phyloP scores from a whole-genome alignment of 306 rosid species.

The Begonia peltatifolia region DNA sequence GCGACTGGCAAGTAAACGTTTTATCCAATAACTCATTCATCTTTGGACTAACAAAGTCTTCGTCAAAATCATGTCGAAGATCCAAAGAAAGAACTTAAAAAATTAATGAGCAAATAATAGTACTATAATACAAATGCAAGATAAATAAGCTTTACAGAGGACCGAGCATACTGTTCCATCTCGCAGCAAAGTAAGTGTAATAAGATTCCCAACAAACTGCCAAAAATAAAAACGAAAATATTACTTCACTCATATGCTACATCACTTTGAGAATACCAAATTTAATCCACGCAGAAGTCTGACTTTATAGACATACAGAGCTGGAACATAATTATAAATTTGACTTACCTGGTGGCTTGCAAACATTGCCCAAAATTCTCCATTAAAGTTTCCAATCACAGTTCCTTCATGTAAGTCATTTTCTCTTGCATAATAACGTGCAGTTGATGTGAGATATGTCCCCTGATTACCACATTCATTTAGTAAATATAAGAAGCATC shows the following conservation, averaged over 20 bases:
- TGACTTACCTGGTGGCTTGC: conserved; percentile 69
- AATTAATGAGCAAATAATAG: background rate
- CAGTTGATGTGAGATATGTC: conserved; percentile 77
- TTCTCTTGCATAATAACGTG: conserved; percentile 63
- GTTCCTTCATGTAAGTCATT: conserved; percentile 58
- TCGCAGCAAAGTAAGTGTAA: conserved; percentile 55
- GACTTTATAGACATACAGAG: too few species aligned
- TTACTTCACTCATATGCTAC: too few species aligned
- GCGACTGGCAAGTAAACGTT: background rate
- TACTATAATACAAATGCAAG: too few species aligned
- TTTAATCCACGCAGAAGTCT: too few species aligned
- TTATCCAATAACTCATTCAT: too few species aligned
- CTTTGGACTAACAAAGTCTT: too few species aligned
- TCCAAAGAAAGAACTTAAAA: conserved; percentile 9
- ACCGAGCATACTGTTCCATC: conserved; percentile 42
- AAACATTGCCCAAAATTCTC: conserved; percentile 81
- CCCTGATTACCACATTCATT: conserved; percentile 43
- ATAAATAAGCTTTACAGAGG: background rate
- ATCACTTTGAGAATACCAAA: too few species aligned
- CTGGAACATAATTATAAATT: background rate
- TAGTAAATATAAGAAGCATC: conserved; percentile 1
- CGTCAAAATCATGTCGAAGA: too few species aligned
- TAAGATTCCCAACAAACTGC: conserved; percentile 88
- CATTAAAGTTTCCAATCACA: conserved; percentile 80
- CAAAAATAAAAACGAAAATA: conserved; percentile 1